A percentile compares a stretch with the other conserved stretches of the same genome.
Conservation (phyloP, 768 basidiomycete species). For the Naematelia encephala region DNA sequence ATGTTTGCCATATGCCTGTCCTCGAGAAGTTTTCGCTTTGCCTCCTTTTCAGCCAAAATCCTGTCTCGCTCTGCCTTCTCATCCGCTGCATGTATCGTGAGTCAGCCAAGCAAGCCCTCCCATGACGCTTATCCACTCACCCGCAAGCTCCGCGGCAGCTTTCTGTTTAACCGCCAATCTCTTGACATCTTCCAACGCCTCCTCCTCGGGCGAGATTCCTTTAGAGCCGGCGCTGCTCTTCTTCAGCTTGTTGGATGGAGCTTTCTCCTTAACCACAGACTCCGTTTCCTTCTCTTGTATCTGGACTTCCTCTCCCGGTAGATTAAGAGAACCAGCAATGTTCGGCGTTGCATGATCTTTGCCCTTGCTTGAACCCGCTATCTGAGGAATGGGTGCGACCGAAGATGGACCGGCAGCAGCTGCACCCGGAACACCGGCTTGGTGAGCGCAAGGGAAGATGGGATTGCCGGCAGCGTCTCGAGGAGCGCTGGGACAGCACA, state of each 20-base stretch:
- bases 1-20: slow-evolving; percentile 43
- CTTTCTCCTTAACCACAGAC: neutral
- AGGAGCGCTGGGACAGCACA: slow-evolving; percentile 38
- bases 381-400: slow-evolving; percentile 3
- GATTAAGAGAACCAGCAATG: neutral
- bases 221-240: slow-evolving; percentile 5
- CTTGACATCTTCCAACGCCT: slow-evolving; percentile 38
- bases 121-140: slow-evolving; percentile 12
- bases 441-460: slow-evolving; percentile 34
- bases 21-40: slow-evolving; percentile 38
- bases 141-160: slow-evolving; percentile 39
- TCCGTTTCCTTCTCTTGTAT: neutral
- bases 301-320: slow-evolving; percentile 4
- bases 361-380: neutral
- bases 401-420: neutral
- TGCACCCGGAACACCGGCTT: slow-evolving; percentile 20
- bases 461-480: slow-evolving; percentile 19
- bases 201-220: slow-evolving; percentile 14
- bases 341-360: slow-evolving; percentile 9
- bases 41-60: slow-evolving; percentile 33
- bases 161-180: slow-evolving; percentile 41
- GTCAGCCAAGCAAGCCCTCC: slow-evolving; percentile 1
- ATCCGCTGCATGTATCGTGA: slow-evolving; percentile 15
- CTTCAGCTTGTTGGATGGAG: neutral
- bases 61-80: slow-evolving; percentile 41